Percentiles rank a stretch among this genome's conserved stretches.
Conservation (phyloP, 208 protist genomes). For the Kentomonas sorsogonicus region DNA sequence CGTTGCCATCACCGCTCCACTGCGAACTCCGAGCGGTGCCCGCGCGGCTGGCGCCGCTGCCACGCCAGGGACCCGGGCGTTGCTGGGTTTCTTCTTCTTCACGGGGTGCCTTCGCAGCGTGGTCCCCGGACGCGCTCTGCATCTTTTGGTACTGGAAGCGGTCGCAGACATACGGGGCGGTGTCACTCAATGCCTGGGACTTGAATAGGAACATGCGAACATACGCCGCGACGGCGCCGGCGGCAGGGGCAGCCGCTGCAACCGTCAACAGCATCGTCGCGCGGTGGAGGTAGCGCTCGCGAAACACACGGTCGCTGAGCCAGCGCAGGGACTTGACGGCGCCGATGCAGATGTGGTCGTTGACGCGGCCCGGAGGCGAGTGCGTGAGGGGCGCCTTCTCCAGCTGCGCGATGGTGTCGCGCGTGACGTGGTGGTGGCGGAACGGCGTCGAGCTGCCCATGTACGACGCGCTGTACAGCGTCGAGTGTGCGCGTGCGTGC, state of each 20-base stretch:
- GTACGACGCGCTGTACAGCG: conserved; percentile 45
- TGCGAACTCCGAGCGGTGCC: too few relatives aligned
- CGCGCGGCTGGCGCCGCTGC: background rate
- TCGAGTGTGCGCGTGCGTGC: too few relatives aligned
- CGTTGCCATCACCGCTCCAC: too few relatives aligned
- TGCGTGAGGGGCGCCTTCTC: conserved; percentile 60
- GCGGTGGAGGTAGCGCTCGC: conserved; percentile 68
- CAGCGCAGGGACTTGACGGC: conserved; percentile 66
- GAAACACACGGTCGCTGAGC: conserved; percentile 60
- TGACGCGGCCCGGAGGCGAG: conserved; percentile 40
- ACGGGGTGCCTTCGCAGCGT: too few relatives aligned
- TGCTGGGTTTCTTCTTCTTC: too few relatives aligned
- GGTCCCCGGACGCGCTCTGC: too few relatives aligned
- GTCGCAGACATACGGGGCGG: conserved; percentile 7
- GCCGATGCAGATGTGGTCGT: conserved; percentile 64
- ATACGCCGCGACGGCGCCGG: conserved; percentile 40
- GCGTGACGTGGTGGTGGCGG: conserved; percentile 12
- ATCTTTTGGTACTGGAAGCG: too few relatives aligned
- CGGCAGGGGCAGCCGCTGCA: conserved; percentile 37
- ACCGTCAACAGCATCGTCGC: conserved; percentile 71
- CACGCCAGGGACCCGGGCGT: background rate
- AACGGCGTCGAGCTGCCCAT: conserved; percentile 71
- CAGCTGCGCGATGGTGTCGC: conserved; percentile 29
- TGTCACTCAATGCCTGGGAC: too few relatives aligned
- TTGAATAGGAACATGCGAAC: conserved; percentile 49